Evolutionary conservation across 2,329 filamentous ascomycete species (phyloP).

Genomic region (Xylariaceae sp.): DNA sequence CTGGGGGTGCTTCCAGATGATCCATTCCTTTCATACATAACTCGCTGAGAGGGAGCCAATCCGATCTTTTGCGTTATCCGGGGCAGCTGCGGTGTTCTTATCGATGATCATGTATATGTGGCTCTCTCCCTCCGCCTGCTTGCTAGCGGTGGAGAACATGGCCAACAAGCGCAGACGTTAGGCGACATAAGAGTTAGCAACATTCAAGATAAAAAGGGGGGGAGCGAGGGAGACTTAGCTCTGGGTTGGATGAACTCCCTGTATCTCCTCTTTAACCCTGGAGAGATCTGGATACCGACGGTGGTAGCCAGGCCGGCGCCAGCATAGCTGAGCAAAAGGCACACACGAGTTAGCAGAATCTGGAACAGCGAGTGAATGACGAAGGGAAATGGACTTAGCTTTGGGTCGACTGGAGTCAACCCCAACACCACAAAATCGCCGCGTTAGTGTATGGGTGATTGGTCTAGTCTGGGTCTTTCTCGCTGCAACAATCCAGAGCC

Average conservation of each 20-base stretch:
- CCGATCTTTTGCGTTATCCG: slow-evolving; percentile 6
- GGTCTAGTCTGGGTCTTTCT: slow-evolving; percentile 10
- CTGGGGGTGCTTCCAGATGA: neutral
- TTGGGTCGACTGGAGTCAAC: neutral
- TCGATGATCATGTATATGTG: neutral
- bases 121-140: slow-evolving; percentile 2
- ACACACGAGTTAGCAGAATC: neutral
- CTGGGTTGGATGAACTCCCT: slow-evolving; percentile 1
- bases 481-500: neutral
- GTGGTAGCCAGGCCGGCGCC: neutral
- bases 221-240: slow-evolving; percentile 20
- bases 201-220: neutral
- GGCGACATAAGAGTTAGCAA: neutral
- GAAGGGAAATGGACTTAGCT: neutral
- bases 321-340: neutral
- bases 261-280: neutral
- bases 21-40: neutral
- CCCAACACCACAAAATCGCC: neutral
- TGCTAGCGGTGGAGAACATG: slow-evolving; percentile 6
- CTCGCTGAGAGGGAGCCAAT: neutral
- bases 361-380: neutral
- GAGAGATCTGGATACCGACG: neutral
- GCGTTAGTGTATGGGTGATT: neutral
- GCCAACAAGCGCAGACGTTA: neutral
- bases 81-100: slow-evolving; percentile 25